phyloP scores from a whole-genome alignment of 495 filamentous ascomycete species.

The Penicillium lagena region DNA sequence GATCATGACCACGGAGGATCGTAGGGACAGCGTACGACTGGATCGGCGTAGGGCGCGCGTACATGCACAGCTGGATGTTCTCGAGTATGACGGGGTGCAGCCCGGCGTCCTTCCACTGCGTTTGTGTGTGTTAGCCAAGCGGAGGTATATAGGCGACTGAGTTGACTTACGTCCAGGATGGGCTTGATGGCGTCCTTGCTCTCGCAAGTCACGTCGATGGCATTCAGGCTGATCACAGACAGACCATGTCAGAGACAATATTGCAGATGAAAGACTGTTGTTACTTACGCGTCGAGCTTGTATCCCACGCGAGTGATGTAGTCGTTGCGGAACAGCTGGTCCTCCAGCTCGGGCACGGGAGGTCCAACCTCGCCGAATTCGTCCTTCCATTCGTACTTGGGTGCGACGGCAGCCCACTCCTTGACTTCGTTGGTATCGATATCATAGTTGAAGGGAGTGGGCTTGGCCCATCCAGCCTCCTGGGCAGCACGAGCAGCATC shows the following conservation, averaged over 20 bases:
- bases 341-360: constrained; percentile 57
- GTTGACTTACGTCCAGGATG: constrained; percentile 27
- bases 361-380: constrained; percentile 85
- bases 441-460: constrained; percentile 48
- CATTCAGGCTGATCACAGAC: constrained; percentile 16
- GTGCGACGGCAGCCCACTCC: constrained; percentile 52
- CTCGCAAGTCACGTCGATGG: constrained; percentile 27
- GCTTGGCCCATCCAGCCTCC: constrained; percentile 47
- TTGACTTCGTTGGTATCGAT: constrained; percentile 21
- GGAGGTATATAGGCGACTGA: constrained; percentile 44
- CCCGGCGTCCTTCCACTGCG: constrained; percentile 66
- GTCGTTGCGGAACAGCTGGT: constrained; percentile 59
- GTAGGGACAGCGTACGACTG: constrained; percentile 79
- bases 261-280: neutral
- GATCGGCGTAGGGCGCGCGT: constrained; percentile 70
- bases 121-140: constrained; percentile 9
- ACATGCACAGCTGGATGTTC: constrained; percentile 67
- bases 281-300: constrained; percentile 32
- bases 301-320: constrained; percentile 35
- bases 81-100: constrained; percentile 77
- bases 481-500: constrained; percentile 19
- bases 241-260: neutral
- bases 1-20: constrained; percentile 62
- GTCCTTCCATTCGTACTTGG: constrained; percentile 76
- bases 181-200: constrained; percentile 20